These are phyloP conservation scores for Arthrobotrys conoides DNA, from an alignment of 2,329 filamentous ascomycete species.

Conservation along the genomic window DNA sequence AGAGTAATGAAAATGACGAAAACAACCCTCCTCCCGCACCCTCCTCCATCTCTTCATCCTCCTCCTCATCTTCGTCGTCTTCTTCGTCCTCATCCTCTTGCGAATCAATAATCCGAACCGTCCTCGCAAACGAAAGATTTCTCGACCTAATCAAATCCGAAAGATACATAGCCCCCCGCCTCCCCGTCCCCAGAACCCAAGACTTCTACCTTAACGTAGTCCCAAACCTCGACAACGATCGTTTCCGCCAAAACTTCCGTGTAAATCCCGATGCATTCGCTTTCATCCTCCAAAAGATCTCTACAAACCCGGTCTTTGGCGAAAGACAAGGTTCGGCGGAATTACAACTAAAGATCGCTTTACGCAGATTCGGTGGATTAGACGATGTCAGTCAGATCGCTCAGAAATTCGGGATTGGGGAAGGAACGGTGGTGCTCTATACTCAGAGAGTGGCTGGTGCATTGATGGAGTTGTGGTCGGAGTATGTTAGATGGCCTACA, in stretches of 20 bases:
- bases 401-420: conserved; percentile 12
- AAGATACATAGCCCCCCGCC: conserved; percentile 3
- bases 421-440: conserved; percentile 8
- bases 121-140: conserved; percentile 1
- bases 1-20: not conserved
- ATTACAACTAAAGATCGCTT: conserved; percentile 12
- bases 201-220: conserved; percentile 20
- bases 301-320: not conserved
- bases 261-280: conserved; percentile 12
- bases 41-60: not conserved
- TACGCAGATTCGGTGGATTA: not conserved
- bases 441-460: conserved; percentile 1
- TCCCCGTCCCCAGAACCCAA: conserved; percentile 4
- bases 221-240: conserved; percentile 6
- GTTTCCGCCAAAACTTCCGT: conserved; percentile 27
- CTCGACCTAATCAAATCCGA: conserved; percentile 15
- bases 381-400: conserved; percentile 13
- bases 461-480: not conserved
- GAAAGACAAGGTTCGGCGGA: not conserved
- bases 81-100: not conserved
- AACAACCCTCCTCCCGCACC: not conserved
- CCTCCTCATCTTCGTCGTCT: not conserved
- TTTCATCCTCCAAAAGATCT: not conserved
- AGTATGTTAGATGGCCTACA: conserved; percentile 14
- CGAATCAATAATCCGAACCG: not conserved